Evolutionary conservation across 257 asterid genomes (phyloP), one percentile per base, ranked within the genome.

Genomic region (Fraxinus excelsior): DNA sequence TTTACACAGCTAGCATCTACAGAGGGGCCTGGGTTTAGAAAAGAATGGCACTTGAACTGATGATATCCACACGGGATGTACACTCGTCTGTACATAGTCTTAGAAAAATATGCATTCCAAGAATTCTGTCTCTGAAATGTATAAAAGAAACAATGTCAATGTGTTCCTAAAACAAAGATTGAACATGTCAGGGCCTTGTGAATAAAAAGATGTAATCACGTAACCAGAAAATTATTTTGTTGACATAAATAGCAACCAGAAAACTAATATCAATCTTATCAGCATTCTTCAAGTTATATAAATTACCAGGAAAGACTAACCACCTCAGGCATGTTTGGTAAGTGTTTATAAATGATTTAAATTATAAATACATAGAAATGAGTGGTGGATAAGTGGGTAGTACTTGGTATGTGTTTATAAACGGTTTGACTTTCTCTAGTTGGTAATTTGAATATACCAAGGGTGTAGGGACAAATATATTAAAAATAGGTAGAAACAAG

Each of bases 31-130:
- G 92, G 86, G 78, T 74, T 91, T 69, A 90, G 80, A 86, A 85
- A 81, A 62, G 95, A 89, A 78, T 80, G 81, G 85, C 98, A 96
- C 83, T 91, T 86, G 69, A 88, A 79, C 86, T 71, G 83, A 78
- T 75, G 80, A 69, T 80, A 77, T 85, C 70, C 85, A 83, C 80
- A 78, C 42, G 94, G 88, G 69, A 74, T 44, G 86, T 84, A 71
- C 74, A 78, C 73, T 76, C 81, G 84, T 84, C 86, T 64, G 70
- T 58, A 82, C 70, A 85, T 82, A 80, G 86, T 80, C 86, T 85
- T 84, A 25, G 83, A 81, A 74, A 88, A 84, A 78, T 80, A 85
- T 42, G 89, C 70, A 75, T 86, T 85, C 97, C 97, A 83, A 16
- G 90, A 81, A 85, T 73, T 86, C 73, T 80, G 87, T 81, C 78